Percentiles rank a stretch among this genome's conserved stretches.
These are phyloP conservation scores for Papiliotrema nemorosa DNA, from an alignment of 1,284 basidiomycete species.

Conservation along the genomic window DNA sequence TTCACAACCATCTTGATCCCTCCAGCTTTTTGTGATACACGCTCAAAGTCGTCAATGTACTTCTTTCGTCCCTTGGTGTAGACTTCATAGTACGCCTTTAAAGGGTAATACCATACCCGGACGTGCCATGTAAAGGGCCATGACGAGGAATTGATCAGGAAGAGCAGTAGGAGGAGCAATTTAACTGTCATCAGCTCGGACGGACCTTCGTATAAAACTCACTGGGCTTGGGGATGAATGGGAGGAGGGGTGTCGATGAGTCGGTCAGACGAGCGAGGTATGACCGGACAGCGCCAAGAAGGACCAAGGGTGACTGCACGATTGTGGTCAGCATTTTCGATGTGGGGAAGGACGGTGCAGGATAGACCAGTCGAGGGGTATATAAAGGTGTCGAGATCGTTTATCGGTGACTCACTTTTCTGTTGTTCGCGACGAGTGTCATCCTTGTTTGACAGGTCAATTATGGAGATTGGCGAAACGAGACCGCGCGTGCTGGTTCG, in stretches of 20 bases:
- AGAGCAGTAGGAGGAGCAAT: constrained; percentile 36
- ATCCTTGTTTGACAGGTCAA: background rate
- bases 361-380: too few species aligned
- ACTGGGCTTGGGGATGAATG: constrained; percentile 42
- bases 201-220: constrained; percentile 9
- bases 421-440: background rate
- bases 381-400: too few species aligned
- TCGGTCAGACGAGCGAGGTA: constrained; percentile 11
- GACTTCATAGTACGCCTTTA: constrained; percentile 29
- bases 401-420: background rate
- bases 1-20: constrained; percentile 26
- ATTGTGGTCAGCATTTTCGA: constrained; percentile 1
- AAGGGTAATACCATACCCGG: constrained; percentile 35
- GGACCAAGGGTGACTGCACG: constrained; percentile 14
- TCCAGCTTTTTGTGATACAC: constrained; percentile 18
- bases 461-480: background rate
- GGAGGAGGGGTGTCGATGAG: constrained; percentile 32
- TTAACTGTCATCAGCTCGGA: constrained; percentile 33
- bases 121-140: constrained; percentile 48
- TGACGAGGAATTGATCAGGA: constrained; percentile 41
- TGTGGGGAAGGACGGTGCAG: too few species aligned
- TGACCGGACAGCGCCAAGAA: constrained; percentile 4
- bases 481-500: too few species aligned
- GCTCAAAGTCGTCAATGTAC: constrained; percentile 33
- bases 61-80: constrained; percentile 23